These are phyloP conservation scores for Citrus sinensis DNA, from an alignment of 345 rosid species.

Conservation along the genomic window DNA sequence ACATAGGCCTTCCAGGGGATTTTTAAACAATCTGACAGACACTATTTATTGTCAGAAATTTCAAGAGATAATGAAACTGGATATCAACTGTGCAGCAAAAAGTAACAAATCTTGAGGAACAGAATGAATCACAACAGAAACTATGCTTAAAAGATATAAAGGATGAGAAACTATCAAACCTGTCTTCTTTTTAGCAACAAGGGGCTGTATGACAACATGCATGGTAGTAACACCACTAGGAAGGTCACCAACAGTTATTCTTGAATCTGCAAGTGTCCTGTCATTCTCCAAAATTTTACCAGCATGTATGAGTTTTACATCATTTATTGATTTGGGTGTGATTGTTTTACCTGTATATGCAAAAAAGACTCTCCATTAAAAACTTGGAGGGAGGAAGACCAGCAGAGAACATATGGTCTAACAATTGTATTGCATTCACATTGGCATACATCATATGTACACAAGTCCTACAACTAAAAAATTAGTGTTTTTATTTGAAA, in stretches of 20 bases:
- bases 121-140: background rate
- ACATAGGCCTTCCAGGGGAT: background rate
- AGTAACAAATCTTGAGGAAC: background rate
- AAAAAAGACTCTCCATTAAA: conserved; percentile 1
- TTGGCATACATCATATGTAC: background rate
- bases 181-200: conserved; percentile 26
- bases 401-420: background rate
- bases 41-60: background rate
- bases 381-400: background rate
- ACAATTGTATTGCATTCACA: background rate
- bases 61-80: background rate
- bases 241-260: conserved; percentile 26
- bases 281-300: conserved; percentile 40
- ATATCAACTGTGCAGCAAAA: background rate
- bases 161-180: conserved; percentile 20
- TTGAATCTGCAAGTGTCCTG: conserved; percentile 38
- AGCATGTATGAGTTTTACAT: conserved; percentile 41
- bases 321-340: conserved; percentile 29
- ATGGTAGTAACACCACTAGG: conserved; percentile 34
- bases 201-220: conserved; percentile 41
- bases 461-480: background rate
- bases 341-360: conserved; percentile 27
- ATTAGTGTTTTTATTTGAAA: background rate
- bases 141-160: background rate
- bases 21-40: background rate